phyloP scores from a whole-genome alignment of 441 rosid genomes.

The Adansonia madagascariensis region DNA sequence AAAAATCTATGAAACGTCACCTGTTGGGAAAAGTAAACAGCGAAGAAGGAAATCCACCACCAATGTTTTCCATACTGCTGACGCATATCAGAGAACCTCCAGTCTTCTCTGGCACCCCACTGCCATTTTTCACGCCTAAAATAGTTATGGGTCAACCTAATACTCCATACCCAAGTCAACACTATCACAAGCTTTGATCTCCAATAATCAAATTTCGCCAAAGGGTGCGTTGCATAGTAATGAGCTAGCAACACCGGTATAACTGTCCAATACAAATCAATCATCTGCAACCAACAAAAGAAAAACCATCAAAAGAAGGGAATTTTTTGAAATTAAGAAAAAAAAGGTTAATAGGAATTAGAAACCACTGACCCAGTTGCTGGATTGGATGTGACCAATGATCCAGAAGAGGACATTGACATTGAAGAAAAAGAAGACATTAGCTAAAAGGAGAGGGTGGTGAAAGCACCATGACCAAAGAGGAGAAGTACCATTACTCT shows the following conservation, averaged over 20 bases:
- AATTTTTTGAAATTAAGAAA: background rate
- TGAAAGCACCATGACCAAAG: conserved; percentile 70
- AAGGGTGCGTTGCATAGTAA: conserved; percentile 74
- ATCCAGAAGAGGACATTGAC: conserved; percentile 91
- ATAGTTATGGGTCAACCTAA: conserved; percentile 84
- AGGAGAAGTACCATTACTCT: conserved; percentile 34
- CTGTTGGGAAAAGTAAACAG: conserved; percentile 85
- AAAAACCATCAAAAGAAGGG: conserved; percentile 17
- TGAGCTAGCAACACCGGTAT: conserved; percentile 83
- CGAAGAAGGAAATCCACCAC: conserved; percentile 95
- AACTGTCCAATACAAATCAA: conserved; percentile 93
- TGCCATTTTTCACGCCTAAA: conserved; percentile 95
- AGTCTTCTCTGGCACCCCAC: conserved; percentile 95
- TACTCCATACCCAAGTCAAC: conserved; percentile 81
- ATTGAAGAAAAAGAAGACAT: conserved; percentile 83
- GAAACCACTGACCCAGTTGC: conserved; percentile 77
- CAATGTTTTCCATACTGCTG: conserved; percentile 78
- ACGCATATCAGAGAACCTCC: conserved; percentile 87
- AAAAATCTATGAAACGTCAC: conserved; percentile 36
- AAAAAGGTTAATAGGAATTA: background rate
- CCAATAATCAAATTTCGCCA: conserved; percentile 56
- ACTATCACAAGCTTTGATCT: conserved; percentile 65
- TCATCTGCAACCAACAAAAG: conserved; percentile 58
- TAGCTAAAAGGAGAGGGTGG: conserved; percentile 79
- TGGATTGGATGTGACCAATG: conserved; percentile 72